These are phyloP conservation scores for Xylona heveae DNA, from an alignment of 495 filamentous ascomycete species.

Conservation along the genomic window DNA sequence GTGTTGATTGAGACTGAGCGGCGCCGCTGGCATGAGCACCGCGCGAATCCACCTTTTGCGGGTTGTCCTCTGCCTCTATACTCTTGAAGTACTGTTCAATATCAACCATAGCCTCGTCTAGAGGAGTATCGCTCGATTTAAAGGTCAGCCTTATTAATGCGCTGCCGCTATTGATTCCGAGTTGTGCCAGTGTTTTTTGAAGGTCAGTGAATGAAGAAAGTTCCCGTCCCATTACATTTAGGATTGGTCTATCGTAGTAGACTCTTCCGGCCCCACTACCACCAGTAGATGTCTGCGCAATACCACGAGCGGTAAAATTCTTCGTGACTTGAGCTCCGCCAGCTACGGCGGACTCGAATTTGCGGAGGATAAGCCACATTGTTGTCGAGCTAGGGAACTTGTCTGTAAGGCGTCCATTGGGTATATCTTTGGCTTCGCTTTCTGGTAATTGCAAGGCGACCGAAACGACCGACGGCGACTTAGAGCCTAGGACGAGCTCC, in stretches of 20 bases:
- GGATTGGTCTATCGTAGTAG: constrained; percentile 68
- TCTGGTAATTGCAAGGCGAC: constrained; percentile 66
- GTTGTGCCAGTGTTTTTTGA: constrained; percentile 68
- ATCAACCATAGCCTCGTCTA: constrained; percentile 68
- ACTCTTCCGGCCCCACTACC: constrained; percentile 46
- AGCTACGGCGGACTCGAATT: constrained; percentile 54
- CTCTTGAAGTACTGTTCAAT: constrained; percentile 46
- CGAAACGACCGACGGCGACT: constrained; percentile 60
- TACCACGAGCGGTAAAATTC: constrained; percentile 65
- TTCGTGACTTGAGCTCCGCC: constrained; percentile 23
- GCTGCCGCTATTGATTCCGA: constrained; percentile 69
- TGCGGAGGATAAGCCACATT: constrained; percentile 70
- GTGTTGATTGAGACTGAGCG: constrained; percentile 4
- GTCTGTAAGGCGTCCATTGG: constrained; percentile 44
- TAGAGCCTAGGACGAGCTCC: constrained; percentile 69
- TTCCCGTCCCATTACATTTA: constrained; percentile 62
- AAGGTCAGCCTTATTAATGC: constrained; percentile 60
- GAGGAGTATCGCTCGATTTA: constrained; percentile 47
- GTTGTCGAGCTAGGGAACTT: constrained; percentile 71
- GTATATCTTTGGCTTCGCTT: constrained; percentile 31
- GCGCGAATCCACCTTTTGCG: no score
- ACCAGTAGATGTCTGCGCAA: constrained; percentile 31
- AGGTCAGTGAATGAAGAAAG: constrained; percentile 55
- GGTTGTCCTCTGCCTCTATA: constrained; percentile 1
- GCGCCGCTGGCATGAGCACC: constrained; percentile 4